Percentiles rank a stretch among this genome's conserved stretches.
Evolutionary conservation across 768 basidiomycete species (phyloP).

Genomic region (Ramaria sp.): DNA sequence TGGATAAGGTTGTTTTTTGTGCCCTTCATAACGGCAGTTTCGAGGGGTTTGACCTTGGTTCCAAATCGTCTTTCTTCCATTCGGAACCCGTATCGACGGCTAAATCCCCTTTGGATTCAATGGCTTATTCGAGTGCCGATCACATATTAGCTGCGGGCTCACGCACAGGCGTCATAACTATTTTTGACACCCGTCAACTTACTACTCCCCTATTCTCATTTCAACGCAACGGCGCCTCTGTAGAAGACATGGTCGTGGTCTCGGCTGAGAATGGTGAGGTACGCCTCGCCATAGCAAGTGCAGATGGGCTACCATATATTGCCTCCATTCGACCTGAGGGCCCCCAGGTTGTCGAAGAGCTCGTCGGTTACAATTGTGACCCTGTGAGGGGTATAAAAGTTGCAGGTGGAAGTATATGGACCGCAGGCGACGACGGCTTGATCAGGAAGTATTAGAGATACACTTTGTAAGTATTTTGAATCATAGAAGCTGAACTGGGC

Average conservation of each 20-base stretch:
- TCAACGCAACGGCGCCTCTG: constrained; percentile 32
- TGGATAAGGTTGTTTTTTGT: constrained; percentile 38
- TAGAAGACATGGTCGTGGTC: constrained; percentile 39
- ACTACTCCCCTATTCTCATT: constrained; percentile 29
- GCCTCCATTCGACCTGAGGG: constrained; percentile 33
- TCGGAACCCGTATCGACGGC: constrained; percentile 15
- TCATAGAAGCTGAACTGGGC: too few species aligned
- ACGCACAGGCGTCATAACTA: constrained; percentile 37
- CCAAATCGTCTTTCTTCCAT: constrained; percentile 21
- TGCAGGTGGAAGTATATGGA: constrained; percentile 35
- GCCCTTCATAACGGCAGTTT: constrained; percentile 47
- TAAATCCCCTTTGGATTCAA: constrained; percentile 30
- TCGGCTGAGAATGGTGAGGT: constrained; percentile 13
- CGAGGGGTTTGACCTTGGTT: constrained; percentile 43
- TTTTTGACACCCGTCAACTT: constrained; percentile 46
- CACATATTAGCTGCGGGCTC: constrained; percentile 52
- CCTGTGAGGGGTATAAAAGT: constrained; percentile 36
- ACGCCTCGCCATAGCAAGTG: constrained; percentile 38
- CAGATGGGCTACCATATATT: constrained; percentile 52
- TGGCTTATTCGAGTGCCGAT: constrained; percentile 31
- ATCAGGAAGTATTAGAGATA: constrained; percentile 36
- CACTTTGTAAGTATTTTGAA: too few species aligned
- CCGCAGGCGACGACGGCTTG: constrained; percentile 52
- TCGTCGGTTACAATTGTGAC: constrained; percentile 54
- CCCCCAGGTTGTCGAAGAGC: constrained; percentile 30